These are phyloP conservation scores for Aspergillus oerlinghausenensis DNA, from an alignment of 2,329 filamentous ascomycete species.

Conservation along the genomic window DNA sequence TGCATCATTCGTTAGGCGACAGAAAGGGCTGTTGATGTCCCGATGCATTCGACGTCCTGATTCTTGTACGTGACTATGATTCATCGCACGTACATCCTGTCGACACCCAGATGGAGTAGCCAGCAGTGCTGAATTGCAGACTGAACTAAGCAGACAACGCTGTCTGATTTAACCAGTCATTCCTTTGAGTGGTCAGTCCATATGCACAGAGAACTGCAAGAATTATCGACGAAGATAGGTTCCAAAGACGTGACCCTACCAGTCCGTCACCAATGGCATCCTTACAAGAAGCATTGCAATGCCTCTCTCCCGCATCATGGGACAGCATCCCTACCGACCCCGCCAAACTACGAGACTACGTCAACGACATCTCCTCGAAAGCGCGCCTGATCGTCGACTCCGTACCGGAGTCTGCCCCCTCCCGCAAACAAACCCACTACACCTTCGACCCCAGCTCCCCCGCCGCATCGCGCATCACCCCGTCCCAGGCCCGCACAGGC, in stretches of 20 bases:
- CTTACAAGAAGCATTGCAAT: constrained; percentile 57
- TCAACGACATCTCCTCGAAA: constrained; percentile 59
- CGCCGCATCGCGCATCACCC: constrained; percentile 49
- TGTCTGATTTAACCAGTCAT: background rate
- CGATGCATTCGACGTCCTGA: background rate
- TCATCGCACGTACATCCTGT: background rate
- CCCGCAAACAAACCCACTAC: background rate
- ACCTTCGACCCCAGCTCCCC: constrained; percentile 32
- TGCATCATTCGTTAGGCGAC: background rate
- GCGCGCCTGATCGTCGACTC: constrained; percentile 72
- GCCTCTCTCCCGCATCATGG: constrained; percentile 55
- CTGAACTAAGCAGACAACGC: background rate
- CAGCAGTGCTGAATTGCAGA: background rate
- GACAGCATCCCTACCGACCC: constrained; percentile 40
- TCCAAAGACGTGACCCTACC: constrained; percentile 3
- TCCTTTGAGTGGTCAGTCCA: background rate
- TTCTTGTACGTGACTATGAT: background rate
- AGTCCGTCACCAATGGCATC: constrained; percentile 43
- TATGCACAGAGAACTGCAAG: background rate
- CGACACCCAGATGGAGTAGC: background rate
- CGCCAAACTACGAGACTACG: constrained; percentile 51
- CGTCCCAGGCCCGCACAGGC: constrained; percentile 48
- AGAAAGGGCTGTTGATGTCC: background rate
- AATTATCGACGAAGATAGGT: background rate
- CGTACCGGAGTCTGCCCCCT: constrained; percentile 52